These are phyloP conservation scores for Trichoderma gamsii DNA, from an alignment of 495 filamentous ascomycete species.

Conservation along the genomic window DNA sequence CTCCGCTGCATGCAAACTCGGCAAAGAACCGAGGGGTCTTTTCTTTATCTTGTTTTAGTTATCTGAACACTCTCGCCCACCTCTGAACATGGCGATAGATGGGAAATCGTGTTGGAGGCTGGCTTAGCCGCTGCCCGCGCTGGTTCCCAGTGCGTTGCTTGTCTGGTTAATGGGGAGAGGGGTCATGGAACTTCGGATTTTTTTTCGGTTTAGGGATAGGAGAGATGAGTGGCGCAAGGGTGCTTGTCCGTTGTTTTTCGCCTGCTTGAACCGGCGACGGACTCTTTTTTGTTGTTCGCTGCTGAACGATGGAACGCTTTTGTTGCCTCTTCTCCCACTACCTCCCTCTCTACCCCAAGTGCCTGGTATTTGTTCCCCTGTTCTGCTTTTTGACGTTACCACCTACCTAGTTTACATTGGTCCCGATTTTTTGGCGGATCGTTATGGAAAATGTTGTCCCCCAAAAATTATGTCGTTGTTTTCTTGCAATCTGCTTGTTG, in stretches of 20 bases:
- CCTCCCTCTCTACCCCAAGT: background rate
- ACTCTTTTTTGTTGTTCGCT: background rate
- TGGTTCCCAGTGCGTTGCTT: conserved; percentile 7
- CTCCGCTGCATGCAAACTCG: background rate
- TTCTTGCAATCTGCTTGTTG: background rate
- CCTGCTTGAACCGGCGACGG: background rate
- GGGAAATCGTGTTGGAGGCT: conserved; percentile 12
- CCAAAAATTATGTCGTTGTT: conserved; percentile 5
- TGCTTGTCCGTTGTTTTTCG: conserved; percentile 6
- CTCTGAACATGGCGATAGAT: conserved; percentile 5
- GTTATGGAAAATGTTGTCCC: conserved; percentile 11
- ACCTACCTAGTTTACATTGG: conserved; percentile 13
- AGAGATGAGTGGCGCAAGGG: conserved; percentile 9
- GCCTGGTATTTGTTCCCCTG: conserved; percentile 8
- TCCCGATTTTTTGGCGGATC: conserved; percentile 8
- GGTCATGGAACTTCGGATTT: conserved; percentile 12
- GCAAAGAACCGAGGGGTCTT: conserved; percentile 11
- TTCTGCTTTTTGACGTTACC: conserved; percentile 7
- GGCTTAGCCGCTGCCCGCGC: background rate
- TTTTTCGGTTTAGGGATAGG: conserved; percentile 7
- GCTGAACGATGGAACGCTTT: conserved; percentile 9
- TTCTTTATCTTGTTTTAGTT: background rate
- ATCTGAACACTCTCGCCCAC: conserved; percentile 10
- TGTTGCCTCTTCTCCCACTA: background rate
- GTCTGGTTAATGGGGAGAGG: conserved; percentile 1